Evolutionary conservation across 768 basidiomycete species (phyloP), one percentile per base, ranked within the genome.

Genomic region (Pisolithus sp.): DNA sequence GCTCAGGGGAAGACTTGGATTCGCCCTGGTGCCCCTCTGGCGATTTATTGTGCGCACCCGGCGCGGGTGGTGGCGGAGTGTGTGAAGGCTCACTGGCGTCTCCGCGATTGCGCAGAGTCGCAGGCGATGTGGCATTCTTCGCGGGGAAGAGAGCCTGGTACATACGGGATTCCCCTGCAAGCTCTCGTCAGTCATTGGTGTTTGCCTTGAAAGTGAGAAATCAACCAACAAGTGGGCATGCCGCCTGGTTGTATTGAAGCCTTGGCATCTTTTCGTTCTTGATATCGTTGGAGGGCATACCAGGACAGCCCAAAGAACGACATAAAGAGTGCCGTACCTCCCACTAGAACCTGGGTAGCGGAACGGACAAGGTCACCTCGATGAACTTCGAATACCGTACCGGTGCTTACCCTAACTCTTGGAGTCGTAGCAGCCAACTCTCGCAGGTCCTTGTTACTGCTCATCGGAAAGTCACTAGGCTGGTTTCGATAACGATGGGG

Each of bases 91-190:
- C 43, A 26, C 15, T 30, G 12, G 28, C 12, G 17, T 39, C 18
- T 28, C 26, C 28, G 15, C 15, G 28, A 18, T 28, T 47, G 41
- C 24, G 30, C 8, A 52, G 51, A 31, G 50, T 57, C 3, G 44
- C 34, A 9, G 65, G 66, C 53, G 36, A 59, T 15, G 34, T 49
- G 0, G 62, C 53, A 20, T 59, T 62, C 7, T 59, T 49, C 12
- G 44, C 51, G 9, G 46, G 49, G 30, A 49, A 47, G 12, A 63
- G 61, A 1, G 58, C 65, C 40, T 63, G 59, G 12, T 57, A 20
- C 31, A 68, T 57, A 15, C 67, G 66, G 43, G 57, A 51, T 53
- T 68, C 59, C 65, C 63, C 66, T 62, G 40, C 9, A 34, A 26
- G 48, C 20, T 23, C 38, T 26, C 13, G n/a, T n/a, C 7, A 8